Evolutionary conservation across 352 stramenopile genomes (phyloP).

Genomic region (Pythium insidiosum): DNA sequence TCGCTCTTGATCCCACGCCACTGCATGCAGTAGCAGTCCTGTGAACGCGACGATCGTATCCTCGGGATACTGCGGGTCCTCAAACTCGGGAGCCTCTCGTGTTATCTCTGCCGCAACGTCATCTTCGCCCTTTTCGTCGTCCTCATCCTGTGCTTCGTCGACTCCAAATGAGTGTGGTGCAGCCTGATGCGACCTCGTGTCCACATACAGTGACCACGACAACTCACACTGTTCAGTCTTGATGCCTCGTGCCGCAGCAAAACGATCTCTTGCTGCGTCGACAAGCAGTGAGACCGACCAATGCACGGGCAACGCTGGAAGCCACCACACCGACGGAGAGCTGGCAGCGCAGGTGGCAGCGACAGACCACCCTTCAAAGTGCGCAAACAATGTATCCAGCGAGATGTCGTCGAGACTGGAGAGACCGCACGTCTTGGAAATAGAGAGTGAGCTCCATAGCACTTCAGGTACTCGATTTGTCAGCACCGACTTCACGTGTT

Average conservation of each 20-base stretch:
- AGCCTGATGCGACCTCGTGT: too few relatives aligned
- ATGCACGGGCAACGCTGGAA: constrained; percentile 1
- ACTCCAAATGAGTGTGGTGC: too few relatives aligned
- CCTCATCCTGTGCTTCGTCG: too few relatives aligned
- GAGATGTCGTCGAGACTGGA: background rate
- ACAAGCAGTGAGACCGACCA: constrained; percentile 5
- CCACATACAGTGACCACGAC: background rate
- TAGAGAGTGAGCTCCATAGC: background rate
- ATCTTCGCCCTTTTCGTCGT: background rate
- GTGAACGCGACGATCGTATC: constrained; percentile 17
- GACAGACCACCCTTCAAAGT: constrained; percentile 1
- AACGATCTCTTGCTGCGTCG: background rate
- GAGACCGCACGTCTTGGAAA: background rate
- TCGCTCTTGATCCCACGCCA: constrained; percentile 18
- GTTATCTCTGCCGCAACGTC: too few relatives aligned
- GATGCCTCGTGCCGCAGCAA: background rate
- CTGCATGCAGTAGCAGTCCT: constrained; percentile 24
- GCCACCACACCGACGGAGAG: constrained; percentile 9
- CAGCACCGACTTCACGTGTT: constrained; percentile 1
- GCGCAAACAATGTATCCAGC: constrained; percentile 5
- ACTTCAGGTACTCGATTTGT: constrained; percentile 5
- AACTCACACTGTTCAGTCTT: background rate
- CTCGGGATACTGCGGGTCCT: too few relatives aligned
- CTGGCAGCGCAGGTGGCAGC: background rate
- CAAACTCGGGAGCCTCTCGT: too few relatives aligned